phyloP scores from a whole-genome alignment of 1,284 basidiomycete genomes.

The Veloboletus limbatus region DNA sequence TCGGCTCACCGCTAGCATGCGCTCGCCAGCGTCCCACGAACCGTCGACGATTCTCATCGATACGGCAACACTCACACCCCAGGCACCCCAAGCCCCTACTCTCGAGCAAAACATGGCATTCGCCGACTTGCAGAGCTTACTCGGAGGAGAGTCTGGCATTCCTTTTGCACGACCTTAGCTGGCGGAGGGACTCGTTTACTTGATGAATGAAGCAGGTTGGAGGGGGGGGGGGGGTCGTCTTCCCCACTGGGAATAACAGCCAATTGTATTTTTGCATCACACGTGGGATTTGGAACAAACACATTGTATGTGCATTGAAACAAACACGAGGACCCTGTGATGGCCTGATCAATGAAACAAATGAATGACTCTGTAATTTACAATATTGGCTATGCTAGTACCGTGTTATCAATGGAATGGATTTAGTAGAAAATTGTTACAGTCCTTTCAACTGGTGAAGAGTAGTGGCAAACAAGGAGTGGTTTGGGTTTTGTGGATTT shows the following conservation, averaged over 20 bases:
- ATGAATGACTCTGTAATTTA: conserved; percentile 30
- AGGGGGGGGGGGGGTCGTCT: too few relatives aligned
- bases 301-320: conserved; percentile 24
- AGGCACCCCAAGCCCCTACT: conserved; percentile 55
- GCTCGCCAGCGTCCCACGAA: conserved; percentile 30
- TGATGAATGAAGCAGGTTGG: not conserved
- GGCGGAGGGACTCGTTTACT: not conserved
- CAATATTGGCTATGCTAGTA: conserved; percentile 32
- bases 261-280: conserved; percentile 16
- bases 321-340: conserved; percentile 17
- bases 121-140: conserved; percentile 56
- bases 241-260: too few relatives aligned
- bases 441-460: conserved; percentile 26
- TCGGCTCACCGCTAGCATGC: conserved; percentile 19
- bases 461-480: conserved; percentile 23
- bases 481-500: conserved; percentile 22
- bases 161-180: conserved; percentile 15
- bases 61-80: conserved; percentile 46
- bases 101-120: conserved; percentile 82
- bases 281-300: conserved; percentile 11
- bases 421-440: conserved; percentile 25
- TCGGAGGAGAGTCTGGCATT: conserved; percentile 19
- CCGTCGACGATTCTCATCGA: conserved; percentile 51
- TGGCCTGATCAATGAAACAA: conserved; percentile 24
- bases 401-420: conserved; percentile 19